Percentiles rank a stretch among this genome's conserved stretches.
Evolutionary conservation across 108 stramenopile species (phyloP).

Genomic region (Phaeodactylum tricornutum): DNA sequence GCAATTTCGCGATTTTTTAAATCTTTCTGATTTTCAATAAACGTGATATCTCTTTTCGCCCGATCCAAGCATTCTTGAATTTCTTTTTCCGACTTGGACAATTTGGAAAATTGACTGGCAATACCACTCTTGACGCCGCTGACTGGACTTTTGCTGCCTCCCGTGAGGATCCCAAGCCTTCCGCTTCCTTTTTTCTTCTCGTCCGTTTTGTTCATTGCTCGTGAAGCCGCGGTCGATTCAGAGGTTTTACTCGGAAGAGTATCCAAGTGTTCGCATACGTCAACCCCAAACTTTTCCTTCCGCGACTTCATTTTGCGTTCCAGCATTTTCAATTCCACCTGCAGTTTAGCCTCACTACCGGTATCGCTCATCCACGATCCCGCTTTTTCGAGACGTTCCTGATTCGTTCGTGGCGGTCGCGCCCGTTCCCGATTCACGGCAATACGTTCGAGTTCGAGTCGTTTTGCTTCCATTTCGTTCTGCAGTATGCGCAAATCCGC

Average conservation of each 20-base stretch:
- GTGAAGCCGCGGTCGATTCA: neutral
- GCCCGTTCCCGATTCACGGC: constrained; percentile 22
- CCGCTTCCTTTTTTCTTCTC: constrained; percentile 5
- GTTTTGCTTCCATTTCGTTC: constrained; percentile 13
- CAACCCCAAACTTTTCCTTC: constrained; percentile 64
- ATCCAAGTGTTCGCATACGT: constrained; percentile 39
- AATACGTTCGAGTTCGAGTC: constrained; percentile 19
- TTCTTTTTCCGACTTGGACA: constrained; percentile 24
- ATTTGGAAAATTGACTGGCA: constrained; percentile 12
- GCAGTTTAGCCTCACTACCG: constrained; percentile 21
- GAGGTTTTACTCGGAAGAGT: neutral
- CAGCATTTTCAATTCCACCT: constrained; percentile 61
- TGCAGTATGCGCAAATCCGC: constrained; percentile 18
- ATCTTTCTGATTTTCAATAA: constrained; percentile 12
- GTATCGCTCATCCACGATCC: constrained; percentile 17
- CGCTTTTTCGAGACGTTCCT: constrained; percentile 19
- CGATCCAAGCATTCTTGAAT: constrained; percentile 24
- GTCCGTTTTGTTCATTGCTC: constrained; percentile 2
- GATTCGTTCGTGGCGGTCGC: constrained; percentile 13
- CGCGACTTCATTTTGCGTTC: constrained; percentile 72
- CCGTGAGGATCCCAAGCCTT: constrained; percentile 15
- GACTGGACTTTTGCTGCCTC: too few relatives aligned
- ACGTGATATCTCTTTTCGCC: constrained; percentile 16
- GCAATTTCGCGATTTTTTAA: constrained; percentile 22
- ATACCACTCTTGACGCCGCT: constrained; percentile 15